Evolutionary conservation across 2,329 filamentous ascomycete genomes (phyloP).

Genomic region (Pseudopyricularia javanii): DNA sequence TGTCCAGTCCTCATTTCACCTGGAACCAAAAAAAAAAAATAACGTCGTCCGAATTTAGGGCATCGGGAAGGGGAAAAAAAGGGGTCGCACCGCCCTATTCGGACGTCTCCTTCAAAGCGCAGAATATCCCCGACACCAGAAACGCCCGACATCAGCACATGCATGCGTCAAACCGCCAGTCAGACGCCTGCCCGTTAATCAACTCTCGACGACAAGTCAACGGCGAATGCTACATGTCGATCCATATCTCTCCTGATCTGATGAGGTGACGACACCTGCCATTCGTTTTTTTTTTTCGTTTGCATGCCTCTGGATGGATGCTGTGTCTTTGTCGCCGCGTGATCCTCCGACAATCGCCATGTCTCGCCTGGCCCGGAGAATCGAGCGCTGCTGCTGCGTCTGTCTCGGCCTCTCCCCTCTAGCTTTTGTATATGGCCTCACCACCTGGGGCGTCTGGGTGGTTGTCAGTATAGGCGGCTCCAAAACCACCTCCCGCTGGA

Average conservation of each 20-base stretch:
- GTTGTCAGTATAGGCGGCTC: conserved; percentile 59
- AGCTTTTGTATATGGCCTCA: conserved; percentile 74
- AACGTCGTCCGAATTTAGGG: too few species aligned
- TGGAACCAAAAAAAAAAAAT: too few species aligned
- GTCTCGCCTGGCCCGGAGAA: conserved; percentile 51
- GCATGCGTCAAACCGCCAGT: too few species aligned
- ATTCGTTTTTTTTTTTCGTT: background rate
- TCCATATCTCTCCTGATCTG: background rate
- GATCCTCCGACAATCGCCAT: conserved; percentile 30
- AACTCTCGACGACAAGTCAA: too few species aligned
- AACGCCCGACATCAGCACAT: too few species aligned
- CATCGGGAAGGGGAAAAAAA: too few species aligned
- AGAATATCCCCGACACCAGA: too few species aligned
- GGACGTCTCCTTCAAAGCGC: too few species aligned
- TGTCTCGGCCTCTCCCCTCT: conserved; percentile 77
- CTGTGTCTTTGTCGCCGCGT: conserved; percentile 5
- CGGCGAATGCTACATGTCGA: too few species aligned
- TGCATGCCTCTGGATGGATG: conserved; percentile 2
- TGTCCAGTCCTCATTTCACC: too few species aligned
- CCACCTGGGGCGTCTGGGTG: conserved; percentile 91
- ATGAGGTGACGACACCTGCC: background rate
- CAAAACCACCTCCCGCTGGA: conserved; percentile 38
- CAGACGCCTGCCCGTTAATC: too few species aligned
- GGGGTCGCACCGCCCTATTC: too few species aligned
- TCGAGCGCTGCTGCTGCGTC: conserved; percentile 76